These are phyloP conservation scores for Helianthus annuus DNA, from an alignment of 129 eudicot genomes.

Conservation along the genomic window DNA sequence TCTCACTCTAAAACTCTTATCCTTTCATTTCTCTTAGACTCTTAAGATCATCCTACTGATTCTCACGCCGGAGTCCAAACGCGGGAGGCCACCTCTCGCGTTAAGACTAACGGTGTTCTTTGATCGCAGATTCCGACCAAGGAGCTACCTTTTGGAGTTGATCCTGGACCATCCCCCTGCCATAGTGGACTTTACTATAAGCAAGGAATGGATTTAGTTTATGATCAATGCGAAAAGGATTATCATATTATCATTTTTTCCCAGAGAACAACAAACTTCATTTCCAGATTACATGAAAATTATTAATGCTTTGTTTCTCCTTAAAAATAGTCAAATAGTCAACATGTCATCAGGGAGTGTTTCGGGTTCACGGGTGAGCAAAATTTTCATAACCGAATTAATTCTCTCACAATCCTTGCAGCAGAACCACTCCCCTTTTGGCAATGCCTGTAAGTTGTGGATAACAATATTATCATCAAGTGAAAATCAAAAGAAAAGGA, in stretches of 20 bases:
- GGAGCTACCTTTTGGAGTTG: too few relatives aligned
- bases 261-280: slow-evolving; percentile 81
- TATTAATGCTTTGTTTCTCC: slow-evolving; percentile 40
- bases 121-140: too few relatives aligned
- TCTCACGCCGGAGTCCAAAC: too few relatives aligned
- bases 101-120: too few relatives aligned
- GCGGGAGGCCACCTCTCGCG: too few relatives aligned
- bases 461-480: slow-evolving; percentile 11
- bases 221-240: slow-evolving; percentile 97
- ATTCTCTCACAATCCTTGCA: slow-evolving; percentile 61
- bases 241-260: slow-evolving; percentile 74
- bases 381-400: slow-evolving; percentile 55
- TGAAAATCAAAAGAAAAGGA: slow-evolving; percentile 5
- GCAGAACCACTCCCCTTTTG: slow-evolving; percentile 92
- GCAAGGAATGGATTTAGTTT: slow-evolving; percentile 30
- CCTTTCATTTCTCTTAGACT: too few relatives aligned
- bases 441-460: slow-evolving; percentile 60
- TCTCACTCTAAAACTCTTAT: too few relatives aligned
- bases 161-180: too few relatives aligned
- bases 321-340: slow-evolving; percentile 45
- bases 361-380: slow-evolving; percentile 60
- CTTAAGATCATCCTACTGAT: too few relatives aligned
- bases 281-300: slow-evolving; percentile 38
- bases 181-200: too few relatives aligned
- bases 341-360: slow-evolving; percentile 56